Percentiles rank a stretch among this genome's conserved stretches.
phyloP scores from a whole-genome alignment of 805 yeast species.

The Candida quercuum region DNA sequence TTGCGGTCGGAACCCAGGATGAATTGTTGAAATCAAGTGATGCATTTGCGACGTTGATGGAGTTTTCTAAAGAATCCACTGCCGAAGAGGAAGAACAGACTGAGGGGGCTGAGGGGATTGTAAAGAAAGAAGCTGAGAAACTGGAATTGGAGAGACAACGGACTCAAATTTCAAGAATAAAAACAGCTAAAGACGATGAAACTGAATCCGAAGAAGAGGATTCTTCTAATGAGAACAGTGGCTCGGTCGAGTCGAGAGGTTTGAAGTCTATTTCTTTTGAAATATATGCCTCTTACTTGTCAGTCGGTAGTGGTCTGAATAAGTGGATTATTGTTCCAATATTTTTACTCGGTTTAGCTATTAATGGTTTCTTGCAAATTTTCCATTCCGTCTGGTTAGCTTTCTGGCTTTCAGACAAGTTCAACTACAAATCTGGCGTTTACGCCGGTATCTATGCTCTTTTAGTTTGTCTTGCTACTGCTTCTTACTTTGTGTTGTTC shows the following conservation, averaged over 20 bases:
- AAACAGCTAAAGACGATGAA: constrained; percentile 18
- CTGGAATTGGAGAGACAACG: constrained; percentile 17
- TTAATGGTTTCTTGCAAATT: constrained; percentile 45
- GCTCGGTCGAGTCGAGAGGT: constrained; percentile 23
- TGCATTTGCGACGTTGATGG: constrained; percentile 47
- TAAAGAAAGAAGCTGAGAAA: constrained; percentile 27
- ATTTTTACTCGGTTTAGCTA: constrained; percentile 16
- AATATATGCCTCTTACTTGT: constrained; percentile 38
- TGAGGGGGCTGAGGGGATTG: constrained; percentile 19
- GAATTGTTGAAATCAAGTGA: constrained; percentile 42
- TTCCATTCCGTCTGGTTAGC: constrained; percentile 72
- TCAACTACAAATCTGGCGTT: constrained; percentile 36
- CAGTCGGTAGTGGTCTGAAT: constrained; percentile 41
- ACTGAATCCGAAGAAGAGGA: constrained; percentile 24
- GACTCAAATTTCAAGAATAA: constrained; percentile 18
- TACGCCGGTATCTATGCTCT: constrained; percentile 65
- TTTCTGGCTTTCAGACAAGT: constrained; percentile 63
- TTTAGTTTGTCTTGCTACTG: constrained; percentile 44
- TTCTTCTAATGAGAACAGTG: no score
- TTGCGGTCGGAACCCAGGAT: constrained; percentile 55
- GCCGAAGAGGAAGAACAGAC: constrained; percentile 24
- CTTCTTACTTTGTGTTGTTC: constrained; percentile 42
- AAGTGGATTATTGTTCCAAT: constrained; percentile 26
- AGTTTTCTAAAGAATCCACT: constrained; percentile 33
- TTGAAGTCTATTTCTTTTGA: constrained; percentile 13